Base-by-base conservation (phyloP, 306 rosid species). In the Cajanus cajan region DNA sequence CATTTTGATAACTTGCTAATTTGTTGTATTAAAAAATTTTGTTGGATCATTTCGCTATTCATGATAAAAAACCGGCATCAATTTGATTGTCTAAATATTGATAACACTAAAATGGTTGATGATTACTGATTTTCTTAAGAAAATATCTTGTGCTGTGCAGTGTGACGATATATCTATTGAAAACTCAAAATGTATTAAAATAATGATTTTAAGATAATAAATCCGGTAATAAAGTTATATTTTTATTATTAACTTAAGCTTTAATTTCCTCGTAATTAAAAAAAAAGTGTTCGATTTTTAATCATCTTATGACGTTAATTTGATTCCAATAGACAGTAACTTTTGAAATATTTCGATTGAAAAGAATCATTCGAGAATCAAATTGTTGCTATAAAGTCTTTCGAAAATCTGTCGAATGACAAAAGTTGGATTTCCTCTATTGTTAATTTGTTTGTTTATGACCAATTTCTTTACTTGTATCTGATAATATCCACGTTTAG, bases 311-410 rank as follows among this genome's bases (percentile, higher is more conserved):
- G 33, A 6, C 11, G 7, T 18, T 37, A 64, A 37, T 66, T 37
- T 39, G 50, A 40, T 66, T 66, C 71, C 51, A 19, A 39, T 1
- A 10, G 16, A 18, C 24, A 7, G 47, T 65, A 37, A 37, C 9
- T 39, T 66, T 40, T 5, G 71, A 66, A 37, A 65, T 37, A 39
- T 39, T 67, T 66, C 12, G 34, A 9, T 22, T 21, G 39, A 24
- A 43, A 43, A 68, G 55, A 68, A 68, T 43, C 39, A 68, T 68
- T 12, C 21, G 37, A 66, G 52, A 68, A 68, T 68, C 73, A 43
- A 41, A 12, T 43, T 68, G 55, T 43, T 43, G 21, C 15, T 1
- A 68, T 12, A 14, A 43, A 68, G 47, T 68, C 22, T 43, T 68
- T 43, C 4, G 37, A 22, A 68, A 68, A 68, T 68, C 54, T 68